Evolutionary conservation across 2,329 filamentous ascomycete species (phyloP).

Genomic region (Aspergillus novofumigatus): DNA sequence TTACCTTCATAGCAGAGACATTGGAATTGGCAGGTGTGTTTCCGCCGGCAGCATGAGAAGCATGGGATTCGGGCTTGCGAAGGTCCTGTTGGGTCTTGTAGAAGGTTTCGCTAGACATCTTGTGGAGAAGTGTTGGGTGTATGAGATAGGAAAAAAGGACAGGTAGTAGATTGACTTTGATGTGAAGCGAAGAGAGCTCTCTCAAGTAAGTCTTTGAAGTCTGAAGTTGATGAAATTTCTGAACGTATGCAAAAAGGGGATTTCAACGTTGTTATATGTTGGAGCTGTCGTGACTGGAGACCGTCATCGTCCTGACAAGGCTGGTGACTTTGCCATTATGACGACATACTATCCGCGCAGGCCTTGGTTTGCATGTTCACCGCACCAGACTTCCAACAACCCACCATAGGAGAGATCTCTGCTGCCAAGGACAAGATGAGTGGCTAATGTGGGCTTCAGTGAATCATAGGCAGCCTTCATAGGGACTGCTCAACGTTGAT

Average conservation of each 20-base stretch:
- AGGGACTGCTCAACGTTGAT: too few relatives aligned
- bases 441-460: neutral
- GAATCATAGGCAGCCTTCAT: neutral
- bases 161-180: neutral
- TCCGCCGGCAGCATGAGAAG: slow-evolving; percentile 38
- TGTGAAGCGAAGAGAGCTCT: neutral
- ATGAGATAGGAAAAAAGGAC: too few relatives aligned
- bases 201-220: neutral
- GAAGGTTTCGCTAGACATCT: slow-evolving; percentile 40
- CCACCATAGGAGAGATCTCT: too few relatives aligned
- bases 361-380: neutral
- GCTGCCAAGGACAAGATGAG: neutral
- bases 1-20: slow-evolving; percentile 45
- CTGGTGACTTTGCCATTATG: neutral
- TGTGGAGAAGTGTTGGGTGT: slow-evolving; percentile 1
- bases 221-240: neutral
- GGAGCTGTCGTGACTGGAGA: neutral
- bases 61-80: slow-evolving; percentile 44
- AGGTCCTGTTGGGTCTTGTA: slow-evolving; percentile 48
- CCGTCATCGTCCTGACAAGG: neutral
- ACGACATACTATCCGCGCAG: neutral
- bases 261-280: neutral
- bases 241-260: neutral
- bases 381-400: too few relatives aligned
- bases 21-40: slow-evolving; percentile 43